Base-by-base conservation (phyloP, 108 stramenopile species). In the Nannochloropsis gaditana region DNA sequence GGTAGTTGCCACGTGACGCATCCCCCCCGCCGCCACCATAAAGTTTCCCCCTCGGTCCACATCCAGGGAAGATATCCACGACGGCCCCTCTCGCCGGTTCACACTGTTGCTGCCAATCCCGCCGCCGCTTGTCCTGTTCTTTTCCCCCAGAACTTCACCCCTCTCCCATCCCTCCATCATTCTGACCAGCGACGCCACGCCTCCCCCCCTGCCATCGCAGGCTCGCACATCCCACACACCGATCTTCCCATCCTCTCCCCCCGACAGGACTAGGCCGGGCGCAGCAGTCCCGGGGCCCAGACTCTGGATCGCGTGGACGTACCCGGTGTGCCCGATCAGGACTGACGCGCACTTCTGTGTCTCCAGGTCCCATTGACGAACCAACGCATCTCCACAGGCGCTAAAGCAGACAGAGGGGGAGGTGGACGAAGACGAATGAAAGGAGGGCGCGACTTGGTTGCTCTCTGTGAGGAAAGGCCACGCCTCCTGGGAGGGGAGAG, bases 401-500 rank as follows among this genome's bases (percentile, higher is more conserved):
- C 59, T 73, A 0, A 73, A 73, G 59, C 15, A n/a, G 4, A n/a
- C 15, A n/a, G 59, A 73, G n/a, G 59, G n/a, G 59, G 59, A 73
- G n/a, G 59, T n/a, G 59, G 59, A 73, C 19, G 59, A 73, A 73
- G 59, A 73, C 2, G 59, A 8, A 15, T 15, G 59, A 6, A 73
- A 2, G 59, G 59, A 73, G 59, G 59, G n/a, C 15, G 59, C n/a
- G 59, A 73, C n/a, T 73, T 73, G 59, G 59, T 73, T 73, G 59
- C 19, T n/a, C n/a, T 73, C 59, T n/a, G 59, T 73, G 59, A 73
- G 59, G 59, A 73, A 73, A 2, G 59, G 59, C 19, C 15, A 73
- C 19, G 59, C 59, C n/a, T 73, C n/a, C n/a, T 73, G 59, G 5
- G 59, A 73, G 59, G 59, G 59, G 59, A 73, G 59, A n/a, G 59